Base-by-base conservation (phyloP, 441 rosid species). In the Populus hybrid region DNA sequence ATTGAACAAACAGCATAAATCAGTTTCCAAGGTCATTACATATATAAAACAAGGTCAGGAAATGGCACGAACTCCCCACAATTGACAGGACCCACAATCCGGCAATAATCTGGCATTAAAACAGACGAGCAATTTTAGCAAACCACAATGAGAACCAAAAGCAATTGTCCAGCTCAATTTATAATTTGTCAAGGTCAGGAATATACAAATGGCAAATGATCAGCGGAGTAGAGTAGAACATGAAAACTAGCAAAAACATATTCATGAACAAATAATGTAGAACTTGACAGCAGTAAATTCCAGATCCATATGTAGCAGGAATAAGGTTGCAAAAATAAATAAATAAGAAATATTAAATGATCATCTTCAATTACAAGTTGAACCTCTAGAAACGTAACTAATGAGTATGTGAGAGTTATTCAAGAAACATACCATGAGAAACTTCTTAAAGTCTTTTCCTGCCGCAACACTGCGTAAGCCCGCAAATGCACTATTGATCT, bases 1-100 rank as follows among this genome's bases (percentile, higher is more conserved):
- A 29, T 64, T 31, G 61, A 23, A 63, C 12, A 45, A 64, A 69
- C 50, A 20, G 23, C 40, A 26, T 18, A 16, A 24, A 69, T 11
- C 20, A 76, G 78, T 64, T 68, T 40, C 23, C 2, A 50, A 40
- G 28, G 61, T 31, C 77, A 76, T n/a, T 90, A 93, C 98, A 76
- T 56, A 90, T 86, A 87, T 94, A 94, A 68, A 92, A 90, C 90
- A 93, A 77, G 11, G 98, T 93, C 89, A 94, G 73, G 94, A 94
- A 94, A 75, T 90, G 89, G 89, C 84, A 90, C 86, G 93, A 89
- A 50, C 85, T 88, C 6, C 98, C 99, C 77, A 93, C 91, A 56
- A 89, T 82, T 20, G 98, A 94, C 77, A 90, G 45, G 59, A 86
- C 78, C 98, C 97, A 94, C 76, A 92, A 84, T 71, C 86, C 88